Conservation (phyloP, 176 grass and related monocot genomes). For the Guadua angustifolia region DNA sequence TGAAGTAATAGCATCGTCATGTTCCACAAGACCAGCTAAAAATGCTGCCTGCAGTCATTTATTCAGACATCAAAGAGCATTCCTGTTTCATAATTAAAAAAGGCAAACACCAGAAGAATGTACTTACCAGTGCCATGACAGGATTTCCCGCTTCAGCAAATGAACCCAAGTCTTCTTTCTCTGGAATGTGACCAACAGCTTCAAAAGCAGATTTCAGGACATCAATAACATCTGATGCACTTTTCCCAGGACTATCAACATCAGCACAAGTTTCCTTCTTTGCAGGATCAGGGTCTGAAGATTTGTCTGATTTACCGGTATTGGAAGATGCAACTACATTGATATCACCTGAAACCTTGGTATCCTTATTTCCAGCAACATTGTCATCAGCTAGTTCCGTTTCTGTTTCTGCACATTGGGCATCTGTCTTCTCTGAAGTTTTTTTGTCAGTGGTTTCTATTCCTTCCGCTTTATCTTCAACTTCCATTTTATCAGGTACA, state of each 20-base stretch:
- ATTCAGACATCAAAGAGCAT: constrained; percentile 15
- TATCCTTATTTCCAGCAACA: constrained; percentile 39
- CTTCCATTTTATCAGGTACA: constrained; percentile 49
- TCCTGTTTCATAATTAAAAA: constrained; percentile 10
- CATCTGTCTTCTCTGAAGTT: constrained; percentile 39
- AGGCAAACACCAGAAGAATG: neutral
- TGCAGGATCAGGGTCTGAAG: constrained; percentile 27
- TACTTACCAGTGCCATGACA: constrained; percentile 74
- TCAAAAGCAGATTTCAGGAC: constrained; percentile 71
- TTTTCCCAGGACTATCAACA: constrained; percentile 31
- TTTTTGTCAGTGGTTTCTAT: constrained; percentile 42
- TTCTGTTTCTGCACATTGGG: constrained; percentile 25
- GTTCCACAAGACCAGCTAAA: constrained; percentile 66
- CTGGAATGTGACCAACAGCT: constrained; percentile 58
- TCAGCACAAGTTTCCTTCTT: constrained; percentile 13
- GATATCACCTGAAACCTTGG: neutral
- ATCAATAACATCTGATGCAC: constrained; percentile 48
- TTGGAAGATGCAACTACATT: constrained; percentile 6
- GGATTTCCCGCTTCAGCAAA: constrained; percentile 82
- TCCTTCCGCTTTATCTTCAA: constrained; percentile 46
- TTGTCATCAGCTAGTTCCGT: constrained; percentile 30
- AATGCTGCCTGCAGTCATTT: constrained; percentile 64
- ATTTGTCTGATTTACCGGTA: constrained; percentile 32
- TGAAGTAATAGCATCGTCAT: constrained; percentile 53
- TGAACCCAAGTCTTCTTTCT: constrained; percentile 54